phyloP scores from a whole-genome alignment of 2,329 filamentous ascomycete species.

The Aspergillus uvarum region DNA sequence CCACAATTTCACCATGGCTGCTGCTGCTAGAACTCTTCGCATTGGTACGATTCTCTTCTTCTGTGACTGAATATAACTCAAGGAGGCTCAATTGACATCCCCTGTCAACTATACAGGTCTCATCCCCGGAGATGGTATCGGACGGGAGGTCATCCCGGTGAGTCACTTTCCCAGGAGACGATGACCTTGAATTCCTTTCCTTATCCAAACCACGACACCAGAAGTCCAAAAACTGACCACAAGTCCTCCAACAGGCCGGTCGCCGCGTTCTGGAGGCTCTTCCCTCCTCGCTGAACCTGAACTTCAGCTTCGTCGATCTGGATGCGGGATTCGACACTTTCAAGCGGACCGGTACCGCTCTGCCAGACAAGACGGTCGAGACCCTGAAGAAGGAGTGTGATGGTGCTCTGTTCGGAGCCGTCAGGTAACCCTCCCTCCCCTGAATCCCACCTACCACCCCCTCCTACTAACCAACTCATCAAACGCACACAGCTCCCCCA shows the following conservation, averaged over 20 bases:
- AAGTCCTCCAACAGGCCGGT: slow-evolving; percentile 56
- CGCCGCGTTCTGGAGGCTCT: slow-evolving; percentile 90
- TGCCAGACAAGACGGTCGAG: slow-evolving; percentile 88
- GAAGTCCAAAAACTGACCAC: slow-evolving; percentile 9
- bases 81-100: slow-evolving; percentile 12
- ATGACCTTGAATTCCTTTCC: neutral
- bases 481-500: slow-evolving; percentile 66
- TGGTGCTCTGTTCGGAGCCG: slow-evolving; percentile 93
- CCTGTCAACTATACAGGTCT: slow-evolving; percentile 61
- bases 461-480: neutral
- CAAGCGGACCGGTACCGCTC: slow-evolving; percentile 79
- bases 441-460: neutral
- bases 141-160: slow-evolving; percentile 93
- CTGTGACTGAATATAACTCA: neutral
- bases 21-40: slow-evolving; percentile 63
- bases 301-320: slow-evolving; percentile 92
- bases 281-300: slow-evolving; percentile 82
- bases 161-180: neutral
- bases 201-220: neutral
- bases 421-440: slow-evolving; percentile 55
- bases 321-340: slow-evolving; percentile 93
- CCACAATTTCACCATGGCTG: slow-evolving; percentile 32
- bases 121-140: slow-evolving; percentile 97
- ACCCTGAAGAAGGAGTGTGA: slow-evolving; percentile 89
- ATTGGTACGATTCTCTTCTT: slow-evolving; percentile 56